A percentile compares a stretch with the other conserved stretches of the same genome.
Conservation (phyloP, 306 rosid genomes). For the Potentilla sterilis region DNA sequence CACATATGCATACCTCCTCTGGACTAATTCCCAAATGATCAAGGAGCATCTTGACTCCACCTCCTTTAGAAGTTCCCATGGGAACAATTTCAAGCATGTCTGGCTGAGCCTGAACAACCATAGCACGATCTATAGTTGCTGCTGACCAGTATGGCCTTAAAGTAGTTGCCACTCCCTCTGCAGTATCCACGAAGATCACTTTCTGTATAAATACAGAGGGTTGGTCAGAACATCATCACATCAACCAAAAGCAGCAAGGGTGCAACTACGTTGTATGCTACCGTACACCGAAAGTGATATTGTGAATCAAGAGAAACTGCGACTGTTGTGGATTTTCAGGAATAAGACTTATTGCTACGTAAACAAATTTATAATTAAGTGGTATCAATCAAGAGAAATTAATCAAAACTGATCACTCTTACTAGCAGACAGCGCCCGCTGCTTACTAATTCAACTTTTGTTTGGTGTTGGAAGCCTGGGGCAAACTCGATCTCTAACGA, state of each 20-base stretch:
- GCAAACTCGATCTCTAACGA: too few species aligned
- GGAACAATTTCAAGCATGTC: conserved; percentile 90
- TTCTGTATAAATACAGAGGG: conserved; percentile 47
- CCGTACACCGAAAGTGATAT: too few species aligned
- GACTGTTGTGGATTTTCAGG: not conserved
- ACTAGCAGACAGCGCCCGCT: too few species aligned
- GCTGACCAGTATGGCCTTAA: conserved; percentile 86
- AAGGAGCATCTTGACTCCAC: conserved; percentile 73
- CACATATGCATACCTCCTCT: conserved; percentile 84
- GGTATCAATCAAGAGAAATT: too few species aligned
- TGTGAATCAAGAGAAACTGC: too few species aligned
- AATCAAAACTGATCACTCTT: too few species aligned
- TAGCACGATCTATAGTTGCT: conserved; percentile 61
- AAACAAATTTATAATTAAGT: too few species aligned
- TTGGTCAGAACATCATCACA: conserved; percentile 2
- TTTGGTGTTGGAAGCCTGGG: too few species aligned
- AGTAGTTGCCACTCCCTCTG: conserved; percentile 49
- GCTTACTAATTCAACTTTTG: too few species aligned
- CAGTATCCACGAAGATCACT: conserved; percentile 71
- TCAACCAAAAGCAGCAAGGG: conserved; percentile 13
- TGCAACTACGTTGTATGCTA: too few species aligned
- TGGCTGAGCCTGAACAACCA: conserved; percentile 79
- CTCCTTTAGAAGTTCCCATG: conserved; percentile 76
- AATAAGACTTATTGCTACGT: too few species aligned
- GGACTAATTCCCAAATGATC: conserved; percentile 76